These are phyloP conservation scores for Lasiosphaeria hispida DNA, from an alignment of 495 filamentous ascomycete species.

Conservation along the genomic window DNA sequence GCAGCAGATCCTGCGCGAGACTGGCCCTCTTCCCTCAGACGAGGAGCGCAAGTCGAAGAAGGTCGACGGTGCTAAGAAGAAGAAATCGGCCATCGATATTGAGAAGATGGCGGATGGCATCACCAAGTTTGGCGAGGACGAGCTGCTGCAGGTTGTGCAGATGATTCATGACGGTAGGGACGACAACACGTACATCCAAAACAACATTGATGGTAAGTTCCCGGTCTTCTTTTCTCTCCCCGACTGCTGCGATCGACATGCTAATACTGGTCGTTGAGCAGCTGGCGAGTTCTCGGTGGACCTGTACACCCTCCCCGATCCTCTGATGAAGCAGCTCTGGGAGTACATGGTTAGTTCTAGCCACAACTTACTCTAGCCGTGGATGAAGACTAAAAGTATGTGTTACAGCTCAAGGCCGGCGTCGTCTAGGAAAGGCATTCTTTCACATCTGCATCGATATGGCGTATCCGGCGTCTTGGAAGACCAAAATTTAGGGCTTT, in stretches of 20 bases:
- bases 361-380: background rate
- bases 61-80: conserved; percentile 68
- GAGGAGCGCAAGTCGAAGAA: conserved; percentile 60
- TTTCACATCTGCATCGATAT: conserved; percentile 14
- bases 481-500: conserved; percentile 13
- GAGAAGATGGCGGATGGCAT: conserved; percentile 86
- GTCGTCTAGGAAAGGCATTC: conserved; percentile 19
- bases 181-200: conserved; percentile 89
- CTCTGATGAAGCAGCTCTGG: conserved; percentile 85
- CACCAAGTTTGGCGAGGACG: conserved; percentile 48
- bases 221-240: background rate
- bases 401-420: conserved; percentile 25
- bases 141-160: conserved; percentile 90
- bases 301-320: conserved; percentile 88
- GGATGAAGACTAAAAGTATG: background rate
- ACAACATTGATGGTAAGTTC: conserved; percentile 85
- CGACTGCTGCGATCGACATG: background rate
- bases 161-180: conserved; percentile 97
- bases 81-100: conserved; percentile 86
- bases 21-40: conserved; percentile 78
- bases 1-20: conserved; percentile 68
- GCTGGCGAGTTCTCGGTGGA: conserved; percentile 99
- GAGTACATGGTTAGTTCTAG: conserved; percentile 59
- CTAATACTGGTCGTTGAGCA: conserved; percentile 33
- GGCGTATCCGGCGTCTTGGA: conserved; percentile 19